Evolutionary conservation across 495 filamentous ascomycete species (phyloP).

Genomic region (Talaromyces liani): DNA sequence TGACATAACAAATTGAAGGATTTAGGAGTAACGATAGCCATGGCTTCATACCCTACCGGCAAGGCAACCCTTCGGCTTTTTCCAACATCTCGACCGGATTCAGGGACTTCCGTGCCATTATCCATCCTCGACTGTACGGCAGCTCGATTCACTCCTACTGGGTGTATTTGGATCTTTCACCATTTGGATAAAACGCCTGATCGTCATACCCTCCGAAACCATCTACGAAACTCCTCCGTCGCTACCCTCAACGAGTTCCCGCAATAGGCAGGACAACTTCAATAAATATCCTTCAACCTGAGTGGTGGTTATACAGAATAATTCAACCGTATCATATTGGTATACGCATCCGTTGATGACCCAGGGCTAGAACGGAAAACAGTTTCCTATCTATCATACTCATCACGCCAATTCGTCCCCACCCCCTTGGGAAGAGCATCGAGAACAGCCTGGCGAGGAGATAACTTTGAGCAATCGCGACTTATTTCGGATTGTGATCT

Average conservation of each 20-base stretch:
- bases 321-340: conserved; percentile 15
- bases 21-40: not conserved
- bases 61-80: conserved; percentile 12
- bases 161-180: conserved; percentile 32
- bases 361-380: conserved; percentile 19
- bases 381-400: not conserved
- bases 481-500: not conserved
- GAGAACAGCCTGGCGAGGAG: not conserved
- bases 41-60: not conserved
- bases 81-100: conserved; percentile 8
- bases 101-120: conserved; percentile 15
- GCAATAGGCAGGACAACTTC: conserved; percentile 30
- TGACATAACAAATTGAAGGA: not conserved
- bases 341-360: conserved; percentile 16
- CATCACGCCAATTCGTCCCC: not conserved
- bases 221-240: conserved; percentile 21
- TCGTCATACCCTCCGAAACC: conserved; percentile 13
- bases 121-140: conserved; percentile 31
- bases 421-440: not conserved
- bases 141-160: conserved; percentile 22
- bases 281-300: conserved; percentile 5
- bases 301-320: conserved; percentile 10
- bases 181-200: conserved; percentile 7
- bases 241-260: conserved; percentile 25
- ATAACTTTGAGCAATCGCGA: not conserved